Percentiles rank a stretch among this genome's conserved stretches.
Conservation (phyloP, 2,329 filamentous ascomycete species). For the Colletotrichum sp. region DNA sequence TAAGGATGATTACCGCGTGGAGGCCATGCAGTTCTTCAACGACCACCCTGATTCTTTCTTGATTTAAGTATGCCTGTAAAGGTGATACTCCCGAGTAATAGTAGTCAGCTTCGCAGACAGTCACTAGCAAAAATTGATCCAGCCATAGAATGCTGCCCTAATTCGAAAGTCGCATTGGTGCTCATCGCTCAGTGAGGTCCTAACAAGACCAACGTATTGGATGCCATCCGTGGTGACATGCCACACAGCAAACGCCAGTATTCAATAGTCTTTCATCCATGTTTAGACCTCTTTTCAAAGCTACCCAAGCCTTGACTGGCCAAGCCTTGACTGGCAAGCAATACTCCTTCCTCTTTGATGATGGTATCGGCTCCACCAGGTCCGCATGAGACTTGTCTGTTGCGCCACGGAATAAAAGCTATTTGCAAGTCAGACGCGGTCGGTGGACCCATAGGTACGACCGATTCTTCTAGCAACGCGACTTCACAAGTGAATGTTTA, state of each 20-base stretch:
- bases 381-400: not conserved
- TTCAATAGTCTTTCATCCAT: not conserved
- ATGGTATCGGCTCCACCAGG: not conserved
- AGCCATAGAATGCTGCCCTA: not conserved
- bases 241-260: rapidly evolving
- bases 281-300: not conserved
- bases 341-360: rapidly evolving
- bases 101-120: not conserved
- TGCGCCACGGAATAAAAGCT: not conserved
- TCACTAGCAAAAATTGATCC: not conserved
- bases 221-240: not conserved
- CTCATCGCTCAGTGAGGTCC: not conserved
- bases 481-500: not conserved
- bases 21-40: constrained; percentile 6
- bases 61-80: not conserved
- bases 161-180: not conserved
- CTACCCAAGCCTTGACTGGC: not conserved
- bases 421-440: not conserved
- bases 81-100: not conserved
- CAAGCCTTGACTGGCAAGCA: not conserved
- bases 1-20: not conserved
- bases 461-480: not conserved
- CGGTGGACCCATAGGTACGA: rapidly evolving
- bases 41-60: not conserved
- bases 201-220: not conserved